A percentile compares a stretch with the other conserved stretches of the same genome.
Conservation (phyloP, 2,329 filamentous ascomycete genomes). For the Fragosphaeria purpurea region DNA sequence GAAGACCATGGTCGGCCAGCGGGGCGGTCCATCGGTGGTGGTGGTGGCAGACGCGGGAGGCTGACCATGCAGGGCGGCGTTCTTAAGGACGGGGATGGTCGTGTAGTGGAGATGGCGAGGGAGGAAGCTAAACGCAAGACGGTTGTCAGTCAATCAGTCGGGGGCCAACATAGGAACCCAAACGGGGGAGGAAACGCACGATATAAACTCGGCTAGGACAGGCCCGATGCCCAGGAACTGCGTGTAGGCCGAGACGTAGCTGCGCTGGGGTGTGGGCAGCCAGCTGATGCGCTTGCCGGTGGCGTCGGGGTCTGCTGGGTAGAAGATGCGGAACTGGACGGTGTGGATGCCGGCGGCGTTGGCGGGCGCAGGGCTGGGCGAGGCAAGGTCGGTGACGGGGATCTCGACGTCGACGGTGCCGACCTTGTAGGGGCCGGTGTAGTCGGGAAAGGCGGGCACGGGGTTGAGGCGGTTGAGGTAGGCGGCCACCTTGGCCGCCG, state of each 20-base stretch:
- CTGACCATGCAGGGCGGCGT: conserved; percentile 50
- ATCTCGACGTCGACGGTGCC: conserved; percentile 76
- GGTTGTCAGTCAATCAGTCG: too few species aligned
- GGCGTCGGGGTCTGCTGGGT: conserved; percentile 52
- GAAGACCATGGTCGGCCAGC: conserved; percentile 78
- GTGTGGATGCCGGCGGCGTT: conserved; percentile 54
- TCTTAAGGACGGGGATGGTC: conserved; percentile 61
- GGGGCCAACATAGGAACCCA: not conserved
- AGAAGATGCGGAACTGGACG: conserved; percentile 73
- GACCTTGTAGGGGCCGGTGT: conserved; percentile 68
- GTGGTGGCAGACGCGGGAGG: conserved; percentile 18
- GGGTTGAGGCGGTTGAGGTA: conserved; percentile 52
- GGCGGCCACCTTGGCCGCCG: conserved; percentile 29
- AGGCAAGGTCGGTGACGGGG: conserved; percentile 49
- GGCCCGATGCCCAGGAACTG: conserved; percentile 61
- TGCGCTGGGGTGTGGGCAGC: conserved; percentile 67
- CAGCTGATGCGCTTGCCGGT: conserved; percentile 56
- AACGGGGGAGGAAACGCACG: conserved; percentile 32
- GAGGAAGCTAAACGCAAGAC: conserved; percentile 39
- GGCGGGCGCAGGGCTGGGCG: conserved; percentile 43
- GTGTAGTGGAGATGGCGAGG: conserved; percentile 65
- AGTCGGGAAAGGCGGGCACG: conserved; percentile 62
- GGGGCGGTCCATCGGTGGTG: conserved; percentile 28
- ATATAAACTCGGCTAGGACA: conserved; percentile 47
- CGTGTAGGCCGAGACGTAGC: conserved; percentile 65